Evolutionary conservation across 148 eudicot species (phyloP).

Genomic region (Simmondsia chinensis): DNA sequence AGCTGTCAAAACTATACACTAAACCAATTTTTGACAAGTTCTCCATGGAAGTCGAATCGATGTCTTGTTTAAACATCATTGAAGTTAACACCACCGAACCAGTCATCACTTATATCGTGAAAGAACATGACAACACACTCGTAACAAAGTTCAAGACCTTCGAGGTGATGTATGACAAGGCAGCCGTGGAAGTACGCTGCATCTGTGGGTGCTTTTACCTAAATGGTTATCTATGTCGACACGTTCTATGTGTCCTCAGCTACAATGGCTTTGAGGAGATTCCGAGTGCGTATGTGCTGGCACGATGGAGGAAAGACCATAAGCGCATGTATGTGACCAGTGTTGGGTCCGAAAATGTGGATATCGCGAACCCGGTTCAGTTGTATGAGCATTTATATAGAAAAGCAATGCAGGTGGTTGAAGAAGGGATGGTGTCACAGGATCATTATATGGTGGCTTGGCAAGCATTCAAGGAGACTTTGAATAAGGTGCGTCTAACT

Average conservation of each 20-base stretch:
- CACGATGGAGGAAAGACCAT: slow-evolving; percentile 75
- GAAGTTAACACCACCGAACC: slow-evolving; percentile 48
- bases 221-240: slow-evolving; percentile 76
- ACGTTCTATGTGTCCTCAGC: slow-evolving; percentile 49
- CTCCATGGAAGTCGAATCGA: slow-evolving; percentile 58
- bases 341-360: slow-evolving; percentile 35
- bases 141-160: slow-evolving; percentile 23
- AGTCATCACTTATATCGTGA: slow-evolving; percentile 42
- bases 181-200: slow-evolving; percentile 45
- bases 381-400: slow-evolving; percentile 65
- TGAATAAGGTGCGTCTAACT: slow-evolving; percentile 58
- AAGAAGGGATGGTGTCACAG: slow-evolving; percentile 56
- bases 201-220: slow-evolving; percentile 59
- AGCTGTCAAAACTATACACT: slow-evolving; percentile 54
- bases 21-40: slow-evolving; percentile 46
- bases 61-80: slow-evolving; percentile 35
- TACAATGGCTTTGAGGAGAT: slow-evolving; percentile 50
- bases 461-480: slow-evolving; percentile 66
- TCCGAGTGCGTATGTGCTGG: slow-evolving; percentile 41
- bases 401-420: slow-evolving; percentile 56
- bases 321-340: slow-evolving; percentile 48
- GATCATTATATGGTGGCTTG: slow-evolving; percentile 74
- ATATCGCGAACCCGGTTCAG: slow-evolving; percentile 43
- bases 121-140: slow-evolving; percentile 32
- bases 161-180: slow-evolving; percentile 56